Percentiles rank a stretch among this genome's conserved stretches.
Conservation (phyloP, 2,329 filamentous ascomycete species). For the Hortaea werneckii region DNA sequence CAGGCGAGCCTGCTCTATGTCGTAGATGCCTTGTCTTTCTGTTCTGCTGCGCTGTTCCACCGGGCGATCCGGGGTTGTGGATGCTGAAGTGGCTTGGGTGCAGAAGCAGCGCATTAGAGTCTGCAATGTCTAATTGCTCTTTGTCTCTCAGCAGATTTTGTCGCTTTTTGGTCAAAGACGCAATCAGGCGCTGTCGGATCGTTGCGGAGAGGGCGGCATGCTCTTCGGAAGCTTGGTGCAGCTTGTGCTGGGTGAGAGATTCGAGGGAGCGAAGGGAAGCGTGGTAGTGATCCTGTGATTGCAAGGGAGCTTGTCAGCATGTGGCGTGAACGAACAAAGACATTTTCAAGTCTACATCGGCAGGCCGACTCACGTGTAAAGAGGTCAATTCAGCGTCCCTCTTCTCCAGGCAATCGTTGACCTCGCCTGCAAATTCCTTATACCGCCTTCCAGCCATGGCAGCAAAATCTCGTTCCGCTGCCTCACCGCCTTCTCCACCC, state of each 20-base stretch:
- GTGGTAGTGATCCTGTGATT: constrained; percentile 45
- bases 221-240: constrained; percentile 53
- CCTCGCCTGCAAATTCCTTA: constrained; percentile 70
- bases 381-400: constrained; percentile 73
- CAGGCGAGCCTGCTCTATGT: constrained; percentile 35
- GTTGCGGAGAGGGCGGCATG: constrained; percentile 49
- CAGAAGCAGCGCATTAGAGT: constrained; percentile 54
- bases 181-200: constrained; percentile 51
- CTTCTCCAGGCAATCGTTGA: constrained; percentile 81
- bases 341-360: too few relatives aligned
- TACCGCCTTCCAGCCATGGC: constrained; percentile 68
- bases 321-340: not conserved
- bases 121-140: constrained; percentile 56
- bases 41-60: constrained; percentile 43
- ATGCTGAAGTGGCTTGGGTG: constrained; percentile 58
- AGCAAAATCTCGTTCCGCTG: constrained; percentile 58
- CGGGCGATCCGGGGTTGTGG: constrained; percentile 52
- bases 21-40: constrained; percentile 54
- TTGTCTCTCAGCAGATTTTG: constrained; percentile 52
- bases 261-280: constrained; percentile 46
- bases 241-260: constrained; percentile 47
- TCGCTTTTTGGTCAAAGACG: constrained; percentile 47
- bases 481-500: constrained; percentile 31
- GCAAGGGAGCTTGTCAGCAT: too few relatives aligned
- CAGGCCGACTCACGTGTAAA: constrained; percentile 53